Evolutionary conservation across 805 yeast genomes (phyloP), one percentile per base, ranked within the genome.

Genomic region (Saturnispora galanensis): DNA sequence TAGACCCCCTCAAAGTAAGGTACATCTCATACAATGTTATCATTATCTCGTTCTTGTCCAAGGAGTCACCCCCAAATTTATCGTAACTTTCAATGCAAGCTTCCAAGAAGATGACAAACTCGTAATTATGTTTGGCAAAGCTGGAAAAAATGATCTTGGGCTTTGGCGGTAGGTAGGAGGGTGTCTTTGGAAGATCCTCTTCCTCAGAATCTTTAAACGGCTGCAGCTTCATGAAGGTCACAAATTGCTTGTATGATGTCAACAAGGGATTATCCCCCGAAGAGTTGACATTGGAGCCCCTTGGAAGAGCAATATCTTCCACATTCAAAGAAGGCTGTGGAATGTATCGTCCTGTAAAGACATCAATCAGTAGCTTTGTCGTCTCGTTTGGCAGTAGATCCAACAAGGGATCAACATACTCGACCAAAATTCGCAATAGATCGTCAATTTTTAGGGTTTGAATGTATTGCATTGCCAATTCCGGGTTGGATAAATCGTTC

Each of bases 81-180:
- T 81, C 88, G 56, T 84, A 84, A 10, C 84, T 72, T 53, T 81
- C 85, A 12, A 88, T 64, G 54, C 96, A 87, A 0, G 97, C 97
- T 59, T 93, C 98, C 46, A 93, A 62, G 50, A 93, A 93, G 7
- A 85, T 84, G 21, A 89, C 93, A 69, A 93, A 90, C 56, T 89
- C 93, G 56, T 80, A 76, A 0, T 93, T 88, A 57, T 84, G 86
- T 52, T 81, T 76, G n/a, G 84, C 77, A 59, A 93, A 93, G 1
- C 94, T 79, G 2, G 90, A 80, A 57, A 87, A 93, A 1, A 90
- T 84, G 34, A 90, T 69, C 38, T 88, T 72, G 6, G 97, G 97
- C 42, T 80, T 73, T 3, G 98, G 98, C 1, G 97, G 96, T 42
- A 81, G 81, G 60, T 93, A 93, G 0, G 93, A 84, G 12, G 89